Evolutionary conservation across 768 basidiomycete species (phyloP), one percentile per base, ranked within the genome.

Genomic region (Suillus subaureus): DNA sequence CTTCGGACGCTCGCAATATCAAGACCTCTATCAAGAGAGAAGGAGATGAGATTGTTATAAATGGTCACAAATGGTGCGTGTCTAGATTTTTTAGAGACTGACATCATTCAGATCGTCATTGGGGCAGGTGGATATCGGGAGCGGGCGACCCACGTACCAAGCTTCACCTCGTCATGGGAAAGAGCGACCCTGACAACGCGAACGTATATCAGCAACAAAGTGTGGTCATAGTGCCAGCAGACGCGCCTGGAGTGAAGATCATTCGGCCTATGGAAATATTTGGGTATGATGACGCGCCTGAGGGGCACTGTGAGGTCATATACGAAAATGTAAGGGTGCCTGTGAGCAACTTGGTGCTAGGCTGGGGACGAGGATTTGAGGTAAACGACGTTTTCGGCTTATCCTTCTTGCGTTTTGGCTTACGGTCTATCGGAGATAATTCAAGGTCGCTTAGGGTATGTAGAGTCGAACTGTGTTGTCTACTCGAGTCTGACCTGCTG

Each of bases 351-450:
- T 75, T 98, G 58, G 85, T 99, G 16, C 84, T 92, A 28, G 97
- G 97, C 6, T 96, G 96, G 92, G 96, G 97, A 16, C 85, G 86
- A 68, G 97, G 97, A 6, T 99, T 99, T 70, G 97, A 98, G 82
- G 91, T 90, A 66, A 31, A 75, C 63, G 21, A 11, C 42, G 21
- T 49, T 45, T 62, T 28, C 31, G 31, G 61, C 2, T 33, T 60
- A 64, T 43, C n/a, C 55, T 23, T 28, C 31, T 23, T n/a, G 47
- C 15, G 31, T n/a, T 39, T 57, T 28, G 16, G 4, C 28, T 39
- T 42, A 28, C 18, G 18, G 52, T 42, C 12, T 26, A 60, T 42
- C 51, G n/a, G 66, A 89, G 86, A 95, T 96, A 68, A 93, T 98
- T 67, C 96, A 98, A 86, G 96, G 96, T 51, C 93, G 96, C 68